Percentiles rank a stretch among this genome's conserved stretches.
These are phyloP conservation scores for Plantago rigida DNA, from an alignment of 305 asterid genomes.

Conservation along the genomic window DNA sequence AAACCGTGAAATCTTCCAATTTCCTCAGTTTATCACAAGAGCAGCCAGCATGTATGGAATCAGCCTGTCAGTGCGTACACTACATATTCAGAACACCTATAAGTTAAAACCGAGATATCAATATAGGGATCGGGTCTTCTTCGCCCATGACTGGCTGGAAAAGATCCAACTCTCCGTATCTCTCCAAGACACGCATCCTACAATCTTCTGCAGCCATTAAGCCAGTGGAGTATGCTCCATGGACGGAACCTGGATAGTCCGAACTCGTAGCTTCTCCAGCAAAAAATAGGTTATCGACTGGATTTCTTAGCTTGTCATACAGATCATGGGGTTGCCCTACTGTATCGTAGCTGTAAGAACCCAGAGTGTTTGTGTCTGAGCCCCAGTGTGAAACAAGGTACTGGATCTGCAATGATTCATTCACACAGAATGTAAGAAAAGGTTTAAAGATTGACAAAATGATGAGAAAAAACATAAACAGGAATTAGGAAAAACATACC, in stretches of 20 bases:
- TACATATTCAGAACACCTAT: neutral
- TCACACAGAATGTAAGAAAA: neutral
- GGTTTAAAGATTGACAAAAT: too few relatives aligned
- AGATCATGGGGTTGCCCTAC: conserved; percentile 81
- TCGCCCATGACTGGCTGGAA: conserved; percentile 78
- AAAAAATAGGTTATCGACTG: conserved; percentile 82
- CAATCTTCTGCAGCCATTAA: conserved; percentile 93
- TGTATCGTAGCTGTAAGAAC: conserved; percentile 80
- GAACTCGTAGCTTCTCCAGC: conserved; percentile 91
- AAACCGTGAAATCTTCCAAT: conserved; percentile 27
- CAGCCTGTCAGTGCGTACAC: conserved; percentile 7
- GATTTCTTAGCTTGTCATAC: conserved; percentile 72
- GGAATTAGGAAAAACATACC: conserved; percentile 33
- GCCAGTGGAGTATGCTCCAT: conserved; percentile 90
- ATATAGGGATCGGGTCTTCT: conserved; percentile 53
- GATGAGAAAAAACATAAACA: neutral
- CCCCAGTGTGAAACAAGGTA: conserved; percentile 94
- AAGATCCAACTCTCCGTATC: conserved; percentile 74
- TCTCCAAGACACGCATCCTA: conserved; percentile 90
- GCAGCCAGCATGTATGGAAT: conserved; percentile 24
- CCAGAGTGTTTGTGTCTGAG: conserved; percentile 58
- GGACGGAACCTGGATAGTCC: conserved; percentile 86
- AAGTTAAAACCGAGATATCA: conserved; percentile 70
- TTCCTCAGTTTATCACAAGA: conserved; percentile 41
- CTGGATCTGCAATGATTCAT: conserved; percentile 53